phyloP scores from a whole-genome alignment of 192 early-diverging fungal species.

The Linnemannia zychae region DNA sequence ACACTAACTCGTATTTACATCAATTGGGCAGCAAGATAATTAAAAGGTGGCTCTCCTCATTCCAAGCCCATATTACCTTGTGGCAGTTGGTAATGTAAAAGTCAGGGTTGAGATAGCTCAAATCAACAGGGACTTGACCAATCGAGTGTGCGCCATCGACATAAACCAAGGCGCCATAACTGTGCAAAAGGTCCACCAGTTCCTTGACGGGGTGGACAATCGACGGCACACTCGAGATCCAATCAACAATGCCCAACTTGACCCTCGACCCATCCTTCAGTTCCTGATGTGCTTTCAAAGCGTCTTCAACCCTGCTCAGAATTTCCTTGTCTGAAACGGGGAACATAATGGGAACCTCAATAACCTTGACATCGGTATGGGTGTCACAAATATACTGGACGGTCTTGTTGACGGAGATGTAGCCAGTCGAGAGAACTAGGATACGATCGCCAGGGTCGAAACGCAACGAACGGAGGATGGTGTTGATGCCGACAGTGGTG shows the following conservation, averaged over 20 bases:
- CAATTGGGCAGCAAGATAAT: not conserved
- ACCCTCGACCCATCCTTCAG: slow-evolving; percentile 54
- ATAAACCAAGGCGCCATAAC: slow-evolving; percentile 67
- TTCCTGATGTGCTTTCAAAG: slow-evolving; percentile 51
- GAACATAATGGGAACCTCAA: slow-evolving; percentile 61
- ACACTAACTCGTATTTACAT: not conserved
- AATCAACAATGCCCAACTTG: slow-evolving; percentile 66
- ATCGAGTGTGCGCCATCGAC: slow-evolving; percentile 80
- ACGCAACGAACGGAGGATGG: slow-evolving; percentile 60
- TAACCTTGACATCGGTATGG: slow-evolving; percentile 54
- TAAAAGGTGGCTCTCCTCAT: not conserved
- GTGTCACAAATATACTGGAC: slow-evolving; percentile 61
- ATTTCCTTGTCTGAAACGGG: slow-evolving; percentile 63
- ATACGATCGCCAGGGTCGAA: slow-evolving; percentile 63
- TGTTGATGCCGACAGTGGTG: slow-evolving; percentile 68
- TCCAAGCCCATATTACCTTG: slow-evolving; percentile 49
- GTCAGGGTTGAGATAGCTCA: slow-evolving; percentile 69
- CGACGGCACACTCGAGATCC: slow-evolving; percentile 69
- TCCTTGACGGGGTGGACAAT: slow-evolving; percentile 60
- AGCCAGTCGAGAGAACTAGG: slow-evolving; percentile 70
- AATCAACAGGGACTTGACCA: slow-evolving; percentile 73
- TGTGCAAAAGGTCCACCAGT: slow-evolving; percentile 53
- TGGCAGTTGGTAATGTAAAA: slow-evolving; percentile 79
- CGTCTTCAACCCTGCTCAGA: slow-evolving; percentile 50
- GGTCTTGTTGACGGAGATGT: slow-evolving; percentile 62